Evolutionary conservation across 2,329 filamentous ascomycete species (phyloP).

Genomic region (Nothophoma quercina): DNA sequence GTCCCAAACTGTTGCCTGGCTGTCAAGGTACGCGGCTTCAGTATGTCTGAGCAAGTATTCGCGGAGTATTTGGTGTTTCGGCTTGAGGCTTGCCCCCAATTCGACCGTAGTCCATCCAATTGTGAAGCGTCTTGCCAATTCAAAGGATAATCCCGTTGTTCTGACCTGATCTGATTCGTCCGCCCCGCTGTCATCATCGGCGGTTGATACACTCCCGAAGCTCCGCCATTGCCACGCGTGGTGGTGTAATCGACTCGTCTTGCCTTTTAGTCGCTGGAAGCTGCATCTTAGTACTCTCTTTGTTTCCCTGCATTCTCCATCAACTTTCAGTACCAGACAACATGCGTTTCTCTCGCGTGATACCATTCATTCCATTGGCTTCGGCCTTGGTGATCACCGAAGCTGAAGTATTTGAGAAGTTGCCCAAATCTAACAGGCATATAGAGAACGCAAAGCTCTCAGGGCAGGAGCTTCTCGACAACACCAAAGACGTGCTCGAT

Average conservation of each 20-base stretch:
- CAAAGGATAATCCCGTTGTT: background rate
- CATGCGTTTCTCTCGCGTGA: slow-evolving; percentile 59
- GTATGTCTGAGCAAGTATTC: background rate
- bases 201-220: slow-evolving; percentile 9
- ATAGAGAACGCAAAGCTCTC: slow-evolving; percentile 18
- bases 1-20: slow-evolving; percentile 9
- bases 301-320: slow-evolving; percentile 12
- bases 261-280: slow-evolving; percentile 21
- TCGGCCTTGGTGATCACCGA: slow-evolving; percentile 63
- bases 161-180: slow-evolving; percentile 13
- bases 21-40: slow-evolving; percentile 5
- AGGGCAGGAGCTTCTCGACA: slow-evolving; percentile 27
- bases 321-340: slow-evolving; percentile 25
- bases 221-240: slow-evolving; percentile 28
- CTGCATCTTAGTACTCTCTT: slow-evolving; percentile 18
- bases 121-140: background rate
- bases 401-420: slow-evolving; percentile 54
- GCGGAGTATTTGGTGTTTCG: background rate
- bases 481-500: slow-evolving; percentile 52
- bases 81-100: background rate
- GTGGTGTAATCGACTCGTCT: slow-evolving; percentile 44
- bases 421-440: slow-evolving; percentile 37
- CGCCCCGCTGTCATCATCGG: slow-evolving; percentile 14
- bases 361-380: slow-evolving; percentile 59
- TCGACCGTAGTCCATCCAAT: background rate